Conservation (phyloP, 495 filamentous ascomycete genomes). For the Neurospora intermedia region DNA sequence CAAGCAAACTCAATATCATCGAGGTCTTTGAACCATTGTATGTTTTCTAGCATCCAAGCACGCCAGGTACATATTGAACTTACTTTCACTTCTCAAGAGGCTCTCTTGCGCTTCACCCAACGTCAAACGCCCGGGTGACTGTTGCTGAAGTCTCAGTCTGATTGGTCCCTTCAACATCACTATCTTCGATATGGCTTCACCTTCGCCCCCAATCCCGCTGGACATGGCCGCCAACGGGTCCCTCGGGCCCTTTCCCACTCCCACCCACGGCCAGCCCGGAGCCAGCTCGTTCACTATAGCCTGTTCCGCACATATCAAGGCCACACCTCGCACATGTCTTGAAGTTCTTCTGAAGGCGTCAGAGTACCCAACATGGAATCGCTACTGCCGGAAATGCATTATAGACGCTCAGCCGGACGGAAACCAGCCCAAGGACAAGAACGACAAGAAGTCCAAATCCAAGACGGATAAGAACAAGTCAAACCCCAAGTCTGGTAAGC, state of each 20-base stretch:
- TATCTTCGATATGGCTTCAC: neutral
- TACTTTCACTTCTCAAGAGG: neutral
- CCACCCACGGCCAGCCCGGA: conserved; percentile 13
- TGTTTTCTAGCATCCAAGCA: neutral
- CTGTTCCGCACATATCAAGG: conserved; percentile 21
- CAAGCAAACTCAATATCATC: neutral
- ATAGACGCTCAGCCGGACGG: conserved; percentile 11
- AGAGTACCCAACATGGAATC: conserved; percentile 27
- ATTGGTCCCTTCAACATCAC: neutral
- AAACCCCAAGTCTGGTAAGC: neutral
- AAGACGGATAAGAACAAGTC: neutral
- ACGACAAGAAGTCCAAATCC: neutral
- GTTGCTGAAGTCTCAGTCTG: neutral
- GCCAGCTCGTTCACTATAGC: conserved; percentile 21
- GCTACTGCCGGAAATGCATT: conserved; percentile 18
- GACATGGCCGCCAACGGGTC: neutral
- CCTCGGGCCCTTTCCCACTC: conserved; percentile 15
- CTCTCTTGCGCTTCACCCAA: neutral
- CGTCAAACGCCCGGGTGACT: neutral
- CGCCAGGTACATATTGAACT: neutral
- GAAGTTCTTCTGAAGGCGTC: conserved; percentile 15
- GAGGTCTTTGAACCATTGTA: neutral
- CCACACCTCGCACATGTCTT: conserved; percentile 16
- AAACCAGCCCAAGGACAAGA: too few species aligned
- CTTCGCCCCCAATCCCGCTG: neutral